Base-by-base conservation (phyloP, 306 rosid species). In the Cucumis melo region DNA sequence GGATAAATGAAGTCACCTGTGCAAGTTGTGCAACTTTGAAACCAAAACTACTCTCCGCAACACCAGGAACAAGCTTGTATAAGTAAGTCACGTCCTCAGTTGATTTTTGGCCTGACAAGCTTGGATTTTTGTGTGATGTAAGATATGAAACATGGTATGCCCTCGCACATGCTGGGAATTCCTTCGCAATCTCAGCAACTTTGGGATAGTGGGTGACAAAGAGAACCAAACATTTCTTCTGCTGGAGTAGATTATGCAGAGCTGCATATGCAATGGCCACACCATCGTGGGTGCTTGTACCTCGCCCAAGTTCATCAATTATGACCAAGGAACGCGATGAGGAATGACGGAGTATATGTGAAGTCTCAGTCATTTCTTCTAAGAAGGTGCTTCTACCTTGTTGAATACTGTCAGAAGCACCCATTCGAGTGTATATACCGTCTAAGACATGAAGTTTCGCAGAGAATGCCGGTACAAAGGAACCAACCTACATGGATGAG, bases 251-350 rank as follows among this genome's bases (percentile, higher is more conserved):
- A 87, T 90, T 86, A 80, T 90, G 89, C 83, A 93, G 79, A 16
- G 98, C 87, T 3, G 98, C 94, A 65, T 93, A 88, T 34, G 98
- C 96, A 68, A 93, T 91, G 54, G 98, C 96, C 81, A 87, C 90
- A 3, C 97, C 98, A 56, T 93, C 98, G 51, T 93, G 98, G 13
- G 98, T 93, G 77, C 97, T 91, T 12, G 97, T 93, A 77, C 98
- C 98, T 89, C 98, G 87, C 76, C 98, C 98, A 75, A 94, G 98
- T 88, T 94, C 98, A 70, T 94, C 98, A 1, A 91, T 82, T 83
- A 94, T 87, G 50, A 91, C 96, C 77, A 94, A 86, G 17, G 98
- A 94, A 57, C 80, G 83, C 71, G 78, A 73, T 10, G 97, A 83
- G 82, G 94, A 91, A n/a, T 78, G 84, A 20, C 82, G 93, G 23